Percentiles rank a stretch among this genome's conserved stretches.
Evolutionary conservation across 768 basidiomycete genomes (phyloP).

Genomic region (Trametes gibbosa): DNA sequence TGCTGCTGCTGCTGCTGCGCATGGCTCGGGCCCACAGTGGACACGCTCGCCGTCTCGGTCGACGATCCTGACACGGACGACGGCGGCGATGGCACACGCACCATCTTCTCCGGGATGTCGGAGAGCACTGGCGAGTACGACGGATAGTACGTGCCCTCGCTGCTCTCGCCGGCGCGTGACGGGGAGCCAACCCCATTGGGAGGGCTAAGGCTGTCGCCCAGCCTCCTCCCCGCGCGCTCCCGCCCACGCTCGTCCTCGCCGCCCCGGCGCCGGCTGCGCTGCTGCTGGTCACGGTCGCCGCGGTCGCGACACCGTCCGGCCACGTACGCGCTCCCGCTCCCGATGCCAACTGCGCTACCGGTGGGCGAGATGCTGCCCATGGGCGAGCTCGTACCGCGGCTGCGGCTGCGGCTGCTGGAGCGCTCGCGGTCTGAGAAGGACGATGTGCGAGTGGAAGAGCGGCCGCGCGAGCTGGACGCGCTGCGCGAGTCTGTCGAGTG

Average conservation of each 20-base stretch:
- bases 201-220: conserved; percentile 40
- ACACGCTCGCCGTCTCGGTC: conserved; percentile 27
- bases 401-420: conserved; percentile 37
- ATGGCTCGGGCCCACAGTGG: conserved; percentile 19
- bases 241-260: conserved; percentile 38
- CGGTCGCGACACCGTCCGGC: conserved; percentile 17
- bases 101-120: conserved; percentile 15
- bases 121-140: conserved; percentile 19
- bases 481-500: conserved; percentile 29
- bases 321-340: conserved; percentile 14
- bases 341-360: conserved; percentile 28
- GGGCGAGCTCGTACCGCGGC: conserved; percentile 33
- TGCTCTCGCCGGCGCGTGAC: conserved; percentile 17
- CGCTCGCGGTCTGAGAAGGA: conserved; percentile 53
- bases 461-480: conserved; percentile 41
- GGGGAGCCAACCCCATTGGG: conserved; percentile 32
- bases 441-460: conserved; percentile 52
- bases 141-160: conserved; percentile 8
- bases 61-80: conserved; percentile 28
- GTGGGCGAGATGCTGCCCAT: conserved; percentile 36
- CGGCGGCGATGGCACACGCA: conserved; percentile 21
- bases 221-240: conserved; percentile 40
- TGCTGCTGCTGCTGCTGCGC: too few relatives aligned
- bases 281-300: conserved; percentile 9
- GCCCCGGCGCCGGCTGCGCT: conserved; percentile 8